These are phyloP conservation scores for Phragmites australis DNA, from an alignment of 176 grass and related monocot genomes.

Conservation along the genomic window DNA sequence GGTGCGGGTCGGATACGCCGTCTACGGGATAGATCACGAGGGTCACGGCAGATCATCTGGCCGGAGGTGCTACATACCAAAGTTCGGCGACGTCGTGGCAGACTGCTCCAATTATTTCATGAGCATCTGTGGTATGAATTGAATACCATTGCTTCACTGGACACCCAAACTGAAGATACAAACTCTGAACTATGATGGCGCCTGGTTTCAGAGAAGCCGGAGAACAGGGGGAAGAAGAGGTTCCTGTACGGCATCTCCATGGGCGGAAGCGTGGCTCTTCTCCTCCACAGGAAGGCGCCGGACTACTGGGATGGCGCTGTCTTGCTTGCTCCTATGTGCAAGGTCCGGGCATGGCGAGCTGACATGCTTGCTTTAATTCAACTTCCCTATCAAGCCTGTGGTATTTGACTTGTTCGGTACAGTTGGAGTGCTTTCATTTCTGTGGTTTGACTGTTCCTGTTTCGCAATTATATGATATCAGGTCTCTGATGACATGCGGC, in stretches of 20 bases:
- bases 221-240: constrained; percentile 56
- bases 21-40: constrained; percentile 73
- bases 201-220: constrained; percentile 47
- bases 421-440: neutral
- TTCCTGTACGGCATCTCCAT: constrained; percentile 63
- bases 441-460: constrained; percentile 7
- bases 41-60: constrained; percentile 78
- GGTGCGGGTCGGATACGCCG: constrained; percentile 50
- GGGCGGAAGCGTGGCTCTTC: constrained; percentile 56
- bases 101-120: constrained; percentile 64
- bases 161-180: neutral
- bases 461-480: constrained; percentile 15
- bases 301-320: constrained; percentile 59
- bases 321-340: constrained; percentile 73
- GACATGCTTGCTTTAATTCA: neutral
- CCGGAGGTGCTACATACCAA: constrained; percentile 51
- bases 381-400: neutral
- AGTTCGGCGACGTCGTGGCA: constrained; percentile 39
- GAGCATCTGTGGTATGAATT: constrained; percentile 51
- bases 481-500: constrained; percentile 75
- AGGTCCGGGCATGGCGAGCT: constrained; percentile 37
- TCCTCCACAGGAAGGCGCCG: constrained; percentile 52
- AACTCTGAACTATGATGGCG: neutral
- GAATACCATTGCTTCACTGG: neutral
- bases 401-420: neutral